These are phyloP conservation scores for Centaurea solstitialis DNA, from an alignment of 129 eudicot genomes.

Conservation along the genomic window DNA sequence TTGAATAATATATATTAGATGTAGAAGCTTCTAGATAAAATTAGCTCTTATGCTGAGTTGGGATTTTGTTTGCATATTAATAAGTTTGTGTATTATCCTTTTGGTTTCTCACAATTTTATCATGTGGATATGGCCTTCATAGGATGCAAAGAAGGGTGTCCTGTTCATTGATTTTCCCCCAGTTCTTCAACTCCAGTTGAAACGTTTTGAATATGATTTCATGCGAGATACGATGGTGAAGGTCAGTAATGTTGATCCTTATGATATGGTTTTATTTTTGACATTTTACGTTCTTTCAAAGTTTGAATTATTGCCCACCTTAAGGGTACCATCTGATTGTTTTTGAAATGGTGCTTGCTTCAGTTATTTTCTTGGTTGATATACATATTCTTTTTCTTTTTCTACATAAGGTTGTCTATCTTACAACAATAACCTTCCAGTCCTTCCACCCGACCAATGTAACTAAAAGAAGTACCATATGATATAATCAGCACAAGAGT, in stretches of 20 bases:
- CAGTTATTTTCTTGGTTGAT: not conserved
- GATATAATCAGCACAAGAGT: not conserved
- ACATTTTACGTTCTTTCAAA: not conserved
- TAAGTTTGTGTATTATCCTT: not conserved
- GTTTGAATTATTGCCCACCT: not conserved
- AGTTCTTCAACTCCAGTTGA: slow-evolving; percentile 77
- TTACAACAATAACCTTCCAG: not conserved
- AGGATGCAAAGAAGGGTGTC: slow-evolving; percentile 87
- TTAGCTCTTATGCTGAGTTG: not conserved
- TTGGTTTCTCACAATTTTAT: not conserved
- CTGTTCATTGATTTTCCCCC: slow-evolving; percentile 80
- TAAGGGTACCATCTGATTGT: not conserved
- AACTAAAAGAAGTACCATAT: not conserved
- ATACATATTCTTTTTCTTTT: not conserved
- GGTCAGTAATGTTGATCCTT: slow-evolving; percentile 32
- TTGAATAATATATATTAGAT: not conserved
- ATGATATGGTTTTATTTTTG: not conserved
- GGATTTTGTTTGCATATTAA: not conserved
- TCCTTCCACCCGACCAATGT: not conserved
- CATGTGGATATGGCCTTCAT: slow-evolving; percentile 19
- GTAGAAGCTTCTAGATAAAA: not conserved
- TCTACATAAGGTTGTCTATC: not conserved
- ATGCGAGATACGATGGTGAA: slow-evolving; percentile 73
- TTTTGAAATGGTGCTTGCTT: not conserved
- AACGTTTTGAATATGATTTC: slow-evolving; percentile 81